These are phyloP conservation scores for Pseudonectria buxi DNA, from an alignment of 2,329 filamentous ascomycete species.

Conservation along the genomic window DNA sequence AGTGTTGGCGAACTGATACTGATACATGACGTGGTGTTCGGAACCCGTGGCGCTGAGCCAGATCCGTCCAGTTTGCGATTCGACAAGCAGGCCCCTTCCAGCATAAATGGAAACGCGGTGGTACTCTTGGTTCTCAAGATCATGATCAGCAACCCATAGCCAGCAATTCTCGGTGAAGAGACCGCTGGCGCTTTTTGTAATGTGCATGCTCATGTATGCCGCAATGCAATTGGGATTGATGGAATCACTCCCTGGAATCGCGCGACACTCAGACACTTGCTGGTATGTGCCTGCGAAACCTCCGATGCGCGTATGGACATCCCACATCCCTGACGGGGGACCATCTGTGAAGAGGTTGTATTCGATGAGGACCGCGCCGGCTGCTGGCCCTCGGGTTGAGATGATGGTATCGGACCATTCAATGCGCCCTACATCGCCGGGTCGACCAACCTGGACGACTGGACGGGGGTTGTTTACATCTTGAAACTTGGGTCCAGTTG, in stretches of 20 bases:
- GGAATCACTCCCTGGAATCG: constrained; percentile 30
- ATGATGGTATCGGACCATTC: constrained; percentile 70
- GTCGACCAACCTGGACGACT: constrained; percentile 58
- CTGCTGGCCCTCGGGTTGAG: constrained; percentile 57
- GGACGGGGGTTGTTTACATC: constrained; percentile 53
- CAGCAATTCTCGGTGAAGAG: constrained; percentile 39
- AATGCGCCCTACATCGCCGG: constrained; percentile 57
- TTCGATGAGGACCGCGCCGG: constrained; percentile 64
- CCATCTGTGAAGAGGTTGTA: constrained; percentile 57
- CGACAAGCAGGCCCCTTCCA: constrained; percentile 44
- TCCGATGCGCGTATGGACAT: constrained; percentile 69
- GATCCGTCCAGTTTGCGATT: constrained; percentile 30
- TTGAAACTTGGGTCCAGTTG: constrained; percentile 48
- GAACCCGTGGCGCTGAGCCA: constrained; percentile 61
- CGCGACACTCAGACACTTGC: constrained; percentile 60
- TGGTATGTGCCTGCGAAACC: constrained; percentile 64
- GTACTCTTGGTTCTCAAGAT: constrained; percentile 43
- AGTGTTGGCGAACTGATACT: constrained; percentile 59
- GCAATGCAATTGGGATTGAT: constrained; percentile 31
- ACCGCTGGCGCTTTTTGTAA: constrained; percentile 31
- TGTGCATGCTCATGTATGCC: constrained; percentile 37
- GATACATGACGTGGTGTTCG: constrained; percentile 62
- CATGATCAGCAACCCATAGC: constrained; percentile 47
- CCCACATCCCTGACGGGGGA: constrained; percentile 57
- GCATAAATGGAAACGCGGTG: constrained; percentile 45